Conservation (phyloP, 179 eudicot genomes). For the Spergularia azorica region DNA sequence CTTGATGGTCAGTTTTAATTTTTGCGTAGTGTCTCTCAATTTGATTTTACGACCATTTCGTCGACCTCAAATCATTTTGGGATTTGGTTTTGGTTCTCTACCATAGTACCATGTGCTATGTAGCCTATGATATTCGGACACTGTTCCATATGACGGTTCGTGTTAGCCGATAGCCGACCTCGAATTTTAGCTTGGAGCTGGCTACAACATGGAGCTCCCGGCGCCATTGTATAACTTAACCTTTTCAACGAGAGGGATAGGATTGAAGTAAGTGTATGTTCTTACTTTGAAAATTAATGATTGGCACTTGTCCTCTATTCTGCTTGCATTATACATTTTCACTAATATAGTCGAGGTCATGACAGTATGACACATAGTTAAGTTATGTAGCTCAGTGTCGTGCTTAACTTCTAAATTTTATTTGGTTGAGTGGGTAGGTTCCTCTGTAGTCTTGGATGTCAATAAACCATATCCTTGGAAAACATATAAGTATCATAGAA, state of each 20-base stretch:
- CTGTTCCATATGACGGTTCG: background rate
- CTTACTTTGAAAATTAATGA: background rate
- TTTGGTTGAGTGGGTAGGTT: too few species aligned
- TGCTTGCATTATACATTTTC: too few species aligned
- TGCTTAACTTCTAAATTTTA: too few species aligned
- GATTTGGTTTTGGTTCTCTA: too few species aligned
- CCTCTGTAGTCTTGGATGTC: background rate
- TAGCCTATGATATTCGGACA: background rate
- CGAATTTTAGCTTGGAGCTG: slow-evolving; percentile 43
- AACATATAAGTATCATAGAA: too few species aligned
- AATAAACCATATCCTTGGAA: too few species aligned
- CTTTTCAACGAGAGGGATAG: slow-evolving; percentile 67
- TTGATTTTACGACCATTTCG: background rate
- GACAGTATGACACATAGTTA: too few species aligned
- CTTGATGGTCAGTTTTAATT: slow-evolving; percentile 26
- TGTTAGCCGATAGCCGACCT: background rate
- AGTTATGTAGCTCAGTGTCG: too few species aligned
- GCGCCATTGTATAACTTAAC: slow-evolving; percentile 87
- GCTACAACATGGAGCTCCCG: slow-evolving; percentile 72
- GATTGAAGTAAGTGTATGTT: slow-evolving; percentile 78
- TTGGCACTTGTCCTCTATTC: background rate
- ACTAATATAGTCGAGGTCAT: too few species aligned
- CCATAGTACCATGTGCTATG: background rate
- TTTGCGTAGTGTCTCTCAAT: too few species aligned
- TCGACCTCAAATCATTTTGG: too few species aligned